Conservation (phyloP, 176 grass and related monocot genomes). For the Musa schizocarpa region DNA sequence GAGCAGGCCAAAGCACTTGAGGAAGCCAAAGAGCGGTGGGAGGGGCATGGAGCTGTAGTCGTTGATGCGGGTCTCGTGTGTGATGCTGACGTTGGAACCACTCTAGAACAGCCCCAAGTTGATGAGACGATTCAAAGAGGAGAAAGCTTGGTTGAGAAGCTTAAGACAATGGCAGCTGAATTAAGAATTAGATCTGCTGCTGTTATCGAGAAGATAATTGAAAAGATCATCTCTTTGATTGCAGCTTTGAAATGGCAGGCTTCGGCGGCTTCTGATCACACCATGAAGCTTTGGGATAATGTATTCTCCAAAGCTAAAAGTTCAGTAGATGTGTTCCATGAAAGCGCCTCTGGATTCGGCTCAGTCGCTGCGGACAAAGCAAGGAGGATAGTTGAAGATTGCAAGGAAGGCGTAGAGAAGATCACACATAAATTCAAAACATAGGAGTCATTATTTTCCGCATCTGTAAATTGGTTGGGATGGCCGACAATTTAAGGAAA, state of each 20-base stretch:
- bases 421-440: slow-evolving; percentile 62
- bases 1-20: slow-evolving; percentile 73
- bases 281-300: slow-evolving; percentile 14
- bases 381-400: slow-evolving; percentile 53
- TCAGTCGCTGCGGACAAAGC: slow-evolving; percentile 21
- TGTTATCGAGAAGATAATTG: slow-evolving; percentile 47
- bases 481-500: neutral
- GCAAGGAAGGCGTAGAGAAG: slow-evolving; percentile 63
- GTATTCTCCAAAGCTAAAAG: slow-evolving; percentile 38
- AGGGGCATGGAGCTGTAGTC: slow-evolving; percentile 59
- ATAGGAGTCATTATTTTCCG: slow-evolving; percentile 11
- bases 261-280: slow-evolving; percentile 21
- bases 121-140: slow-evolving; percentile 40
- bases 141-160: slow-evolving; percentile 47
- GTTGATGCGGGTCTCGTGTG: slow-evolving; percentile 52
- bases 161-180: slow-evolving; percentile 35
- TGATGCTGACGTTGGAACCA: slow-evolving; percentile 43
- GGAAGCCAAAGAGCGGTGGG: slow-evolving; percentile 67
- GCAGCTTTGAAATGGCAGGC: slow-evolving; percentile 40
- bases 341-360: slow-evolving; percentile 18
- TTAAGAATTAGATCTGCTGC: slow-evolving; percentile 37
- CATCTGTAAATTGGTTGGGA: neutral
- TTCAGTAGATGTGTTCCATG: slow-evolving; percentile 26
- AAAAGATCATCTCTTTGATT: slow-evolving; percentile 50
- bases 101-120: slow-evolving; percentile 42